A percentile compares a stretch with the other conserved stretches of the same genome.
These are phyloP conservation scores for Elongisporangium anandrum DNA, from an alignment of 352 stramenopile species.

Conservation along the genomic window DNA sequence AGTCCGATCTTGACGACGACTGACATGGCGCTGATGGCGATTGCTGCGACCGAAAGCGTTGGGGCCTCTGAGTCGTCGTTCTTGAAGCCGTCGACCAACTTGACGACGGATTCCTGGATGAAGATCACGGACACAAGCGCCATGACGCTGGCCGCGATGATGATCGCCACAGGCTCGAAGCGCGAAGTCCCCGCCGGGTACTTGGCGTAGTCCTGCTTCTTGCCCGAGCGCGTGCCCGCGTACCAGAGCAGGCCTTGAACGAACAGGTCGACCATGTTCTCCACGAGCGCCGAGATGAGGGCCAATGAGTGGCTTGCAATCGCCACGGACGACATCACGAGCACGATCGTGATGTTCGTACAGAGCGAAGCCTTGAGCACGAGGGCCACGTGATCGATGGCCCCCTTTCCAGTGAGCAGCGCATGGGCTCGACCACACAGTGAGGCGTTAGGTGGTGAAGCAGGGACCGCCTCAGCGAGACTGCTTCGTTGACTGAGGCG, in stretches of 20 bases:
- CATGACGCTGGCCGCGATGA: constrained; percentile 91
- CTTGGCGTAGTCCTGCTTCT: constrained; percentile 80
- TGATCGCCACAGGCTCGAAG: constrained; percentile 91
- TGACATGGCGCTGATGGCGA: constrained; percentile 68
- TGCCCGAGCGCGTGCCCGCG: constrained; percentile 74
- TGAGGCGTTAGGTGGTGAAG: no score
- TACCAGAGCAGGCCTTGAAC: constrained; percentile 88
- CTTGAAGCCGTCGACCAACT: constrained; percentile 36
- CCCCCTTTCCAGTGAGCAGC: not conserved
- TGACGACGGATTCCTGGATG: constrained; percentile 53
- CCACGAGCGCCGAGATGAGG: constrained; percentile 87
- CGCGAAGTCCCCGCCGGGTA: constrained; percentile 89
- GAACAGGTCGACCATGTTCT: constrained; percentile 92
- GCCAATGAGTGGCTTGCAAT: constrained; percentile 82
- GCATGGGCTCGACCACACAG: not conserved
- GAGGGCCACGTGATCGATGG: constrained; percentile 46
- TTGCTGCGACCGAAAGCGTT: constrained; percentile 80
- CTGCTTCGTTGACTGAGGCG: no score
- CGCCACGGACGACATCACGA: constrained; percentile 67
- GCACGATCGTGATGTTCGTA: constrained; percentile 64
- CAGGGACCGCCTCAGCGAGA: no score
- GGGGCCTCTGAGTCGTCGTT: constrained; percentile 69
- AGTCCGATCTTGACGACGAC: constrained; percentile 71
- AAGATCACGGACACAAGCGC: constrained; percentile 87
- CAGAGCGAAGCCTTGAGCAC: constrained; percentile 50